Percentiles rank a stretch among this genome's conserved stretches.
These are phyloP conservation scores for Clathrospora elynae DNA, from an alignment of 2,329 filamentous ascomycete genomes.

Conservation along the genomic window DNA sequence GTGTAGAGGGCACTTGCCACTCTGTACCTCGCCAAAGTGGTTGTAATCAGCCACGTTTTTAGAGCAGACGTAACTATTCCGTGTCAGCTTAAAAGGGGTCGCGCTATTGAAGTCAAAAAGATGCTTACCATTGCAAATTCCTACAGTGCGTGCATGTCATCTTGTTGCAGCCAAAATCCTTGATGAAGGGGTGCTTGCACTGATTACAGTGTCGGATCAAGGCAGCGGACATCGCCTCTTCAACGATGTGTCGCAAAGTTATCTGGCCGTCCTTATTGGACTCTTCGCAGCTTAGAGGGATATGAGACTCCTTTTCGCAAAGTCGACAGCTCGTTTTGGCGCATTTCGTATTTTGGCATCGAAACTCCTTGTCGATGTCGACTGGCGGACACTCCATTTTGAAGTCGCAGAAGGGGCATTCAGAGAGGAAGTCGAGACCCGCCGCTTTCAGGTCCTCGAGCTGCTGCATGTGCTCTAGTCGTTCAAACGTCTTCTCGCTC, in stretches of 20 bases:
- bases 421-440: slow-evolving; percentile 71
- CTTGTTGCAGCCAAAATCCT: slow-evolving; percentile 81
- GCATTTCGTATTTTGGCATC: slow-evolving; percentile 71
- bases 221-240: slow-evolving; percentile 84
- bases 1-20: slow-evolving; percentile 67
- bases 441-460: slow-evolving; percentile 71
- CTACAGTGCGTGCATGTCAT: slow-evolving; percentile 71
- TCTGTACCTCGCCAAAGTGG: slow-evolving; percentile 67
- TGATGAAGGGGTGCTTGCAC: slow-evolving; percentile 77
- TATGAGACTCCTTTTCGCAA: slow-evolving; percentile 71
- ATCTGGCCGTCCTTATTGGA: slow-evolving; percentile 63
- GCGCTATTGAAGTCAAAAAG: no score
- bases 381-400: slow-evolving; percentile 73
- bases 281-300: slow-evolving; percentile 74
- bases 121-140: slow-evolving; percentile 59
- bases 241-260: slow-evolving; percentile 68
- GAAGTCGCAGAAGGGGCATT: slow-evolving; percentile 82
- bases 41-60: slow-evolving; percentile 65
- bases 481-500: slow-evolving; percentile 61
- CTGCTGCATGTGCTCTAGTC: slow-evolving; percentile 73
- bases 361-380: slow-evolving; percentile 73
- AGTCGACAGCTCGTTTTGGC: slow-evolving; percentile 57
- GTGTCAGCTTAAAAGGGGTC: slow-evolving; percentile 6
- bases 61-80: slow-evolving; percentile 71
- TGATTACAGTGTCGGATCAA: slow-evolving; percentile 76